Evolutionary conservation across 345 rosid genomes (phyloP).

Genomic region (Boechera divaricarpa): DNA sequence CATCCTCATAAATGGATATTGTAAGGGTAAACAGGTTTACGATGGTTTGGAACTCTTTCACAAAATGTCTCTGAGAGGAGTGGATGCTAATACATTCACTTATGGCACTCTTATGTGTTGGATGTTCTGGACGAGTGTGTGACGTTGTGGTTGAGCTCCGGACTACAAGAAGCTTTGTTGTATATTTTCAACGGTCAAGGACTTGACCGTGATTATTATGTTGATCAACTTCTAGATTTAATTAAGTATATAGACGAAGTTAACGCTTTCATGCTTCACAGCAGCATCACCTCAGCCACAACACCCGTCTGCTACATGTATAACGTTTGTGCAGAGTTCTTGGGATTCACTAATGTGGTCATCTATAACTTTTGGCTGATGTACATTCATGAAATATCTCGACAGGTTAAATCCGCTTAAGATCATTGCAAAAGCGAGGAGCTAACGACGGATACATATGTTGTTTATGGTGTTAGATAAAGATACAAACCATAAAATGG

Average conservation of each 20-base stretch:
- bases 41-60: slow-evolving; percentile 38
- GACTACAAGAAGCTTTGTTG: slow-evolving; percentile 69
- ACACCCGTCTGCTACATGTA: slow-evolving; percentile 35
- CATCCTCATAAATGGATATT: background rate
- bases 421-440: background rate
- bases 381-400: slow-evolving; percentile 15
- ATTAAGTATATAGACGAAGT: slow-evolving; percentile 50
- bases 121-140: slow-evolving; percentile 65
- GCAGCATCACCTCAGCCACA: slow-evolving; percentile 45
- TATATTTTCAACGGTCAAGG: slow-evolving; percentile 48
- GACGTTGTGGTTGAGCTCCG: slow-evolving; percentile 71
- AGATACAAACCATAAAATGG: background rate
- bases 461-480: too few relatives aligned
- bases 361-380: background rate
- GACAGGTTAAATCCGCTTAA: background rate
- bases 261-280: slow-evolving; percentile 51
- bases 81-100: slow-evolving; percentile 26
- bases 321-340: background rate
- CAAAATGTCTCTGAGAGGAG: slow-evolving; percentile 32
- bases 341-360: background rate
- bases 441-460: too few relatives aligned
- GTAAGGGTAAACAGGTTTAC: slow-evolving; percentile 32
- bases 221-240: slow-evolving; percentile 54
- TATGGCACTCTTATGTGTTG: slow-evolving; percentile 43
- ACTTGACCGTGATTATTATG: slow-evolving; percentile 33